Conservation (phyloP, 257 asterid genomes). For the Echites panduratus region DNA sequence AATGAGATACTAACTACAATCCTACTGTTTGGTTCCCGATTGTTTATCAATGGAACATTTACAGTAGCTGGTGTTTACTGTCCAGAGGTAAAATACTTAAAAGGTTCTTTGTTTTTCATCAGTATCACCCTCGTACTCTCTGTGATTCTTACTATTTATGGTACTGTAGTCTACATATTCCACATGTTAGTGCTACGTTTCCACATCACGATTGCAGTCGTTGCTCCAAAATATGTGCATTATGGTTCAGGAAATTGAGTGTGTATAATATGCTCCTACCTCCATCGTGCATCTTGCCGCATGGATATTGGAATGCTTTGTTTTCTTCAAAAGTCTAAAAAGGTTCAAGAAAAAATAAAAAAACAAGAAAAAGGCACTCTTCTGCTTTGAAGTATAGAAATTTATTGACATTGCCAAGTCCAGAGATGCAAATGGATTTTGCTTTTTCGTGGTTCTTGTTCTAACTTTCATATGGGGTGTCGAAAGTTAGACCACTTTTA, state of each 20-base stretch:
- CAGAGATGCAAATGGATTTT: not conserved
- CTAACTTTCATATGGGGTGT: too few relatives aligned
- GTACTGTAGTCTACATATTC: not conserved
- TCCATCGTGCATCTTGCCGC: not conserved
- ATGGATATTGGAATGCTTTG: not conserved
- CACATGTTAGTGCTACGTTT: not conserved
- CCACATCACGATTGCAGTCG: not conserved
- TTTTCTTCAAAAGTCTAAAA: not conserved
- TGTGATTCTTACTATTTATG: not conserved
- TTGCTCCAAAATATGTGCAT: not conserved
- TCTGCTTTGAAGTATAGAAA: not conserved
- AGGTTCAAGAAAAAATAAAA: not conserved
- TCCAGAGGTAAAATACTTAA: slow-evolving; percentile 52
- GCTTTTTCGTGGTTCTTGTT: too few relatives aligned
- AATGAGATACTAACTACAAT: slow-evolving; percentile 41
- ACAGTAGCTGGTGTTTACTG: slow-evolving; percentile 45
- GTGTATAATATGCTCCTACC: not conserved
- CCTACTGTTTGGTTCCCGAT: slow-evolving; percentile 63
- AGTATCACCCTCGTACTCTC: not conserved
- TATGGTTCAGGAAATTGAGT: not conserved
- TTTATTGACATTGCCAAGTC: not conserved
- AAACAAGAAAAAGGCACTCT: not conserved
- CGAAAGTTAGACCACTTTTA: not conserved
- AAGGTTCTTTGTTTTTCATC: not conserved
- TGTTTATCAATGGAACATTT: slow-evolving; percentile 53